Percentiles rank a stretch among this genome's conserved stretches.
Evolutionary conservation across 225 moss, liverwort and hornwort species (phyloP).

Genomic region (Bryum argenteum): DNA sequence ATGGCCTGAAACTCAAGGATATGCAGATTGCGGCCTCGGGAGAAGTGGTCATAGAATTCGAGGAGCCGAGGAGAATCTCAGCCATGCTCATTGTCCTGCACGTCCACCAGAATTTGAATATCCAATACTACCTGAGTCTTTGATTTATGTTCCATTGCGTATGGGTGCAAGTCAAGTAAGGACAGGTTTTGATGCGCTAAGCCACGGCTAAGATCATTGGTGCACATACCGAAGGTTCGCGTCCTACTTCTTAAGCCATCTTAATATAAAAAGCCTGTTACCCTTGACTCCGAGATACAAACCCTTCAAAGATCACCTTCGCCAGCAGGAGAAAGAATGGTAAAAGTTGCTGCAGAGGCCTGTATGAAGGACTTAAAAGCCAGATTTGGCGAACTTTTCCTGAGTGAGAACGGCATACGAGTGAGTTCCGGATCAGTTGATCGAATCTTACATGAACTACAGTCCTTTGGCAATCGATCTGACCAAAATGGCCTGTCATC

Average conservation of each 20-base stretch:
- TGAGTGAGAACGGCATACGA: slow-evolving; percentile 43
- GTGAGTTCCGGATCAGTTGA: slow-evolving; percentile 25
- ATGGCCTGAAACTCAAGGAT: slow-evolving; percentile 45
- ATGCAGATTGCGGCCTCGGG: slow-evolving; percentile 38
- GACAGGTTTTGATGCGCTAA: slow-evolving; percentile 2
- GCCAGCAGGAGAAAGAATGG: slow-evolving; percentile 42
- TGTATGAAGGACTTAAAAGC: slow-evolving; percentile 51
- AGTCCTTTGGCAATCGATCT: neutral
- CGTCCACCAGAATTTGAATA: slow-evolving; percentile 49
- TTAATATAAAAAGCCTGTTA: neutral
- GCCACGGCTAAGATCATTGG: neutral
- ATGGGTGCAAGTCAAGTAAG: slow-evolving; percentile 1
- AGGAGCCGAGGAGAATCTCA: slow-evolving; percentile 45
- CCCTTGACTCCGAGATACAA: slow-evolving; percentile 47
- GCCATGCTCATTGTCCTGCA: slow-evolving; percentile 52
- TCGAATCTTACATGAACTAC: neutral
- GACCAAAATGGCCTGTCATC: neutral
- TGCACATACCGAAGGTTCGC: neutral
- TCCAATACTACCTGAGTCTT: slow-evolving; percentile 30
- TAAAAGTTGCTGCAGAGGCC: slow-evolving; percentile 49
- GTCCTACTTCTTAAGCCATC: slow-evolving; percentile 8
- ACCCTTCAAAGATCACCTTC: slow-evolving; percentile 28
- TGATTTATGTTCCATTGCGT: slow-evolving; percentile 10
- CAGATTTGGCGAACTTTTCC: slow-evolving; percentile 36
- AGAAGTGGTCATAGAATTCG: slow-evolving; percentile 43